Evolutionary conservation across 352 stramenopile species (phyloP), one percentile per base, ranked within the genome.

Genomic region (Pythium sp.): DNA sequence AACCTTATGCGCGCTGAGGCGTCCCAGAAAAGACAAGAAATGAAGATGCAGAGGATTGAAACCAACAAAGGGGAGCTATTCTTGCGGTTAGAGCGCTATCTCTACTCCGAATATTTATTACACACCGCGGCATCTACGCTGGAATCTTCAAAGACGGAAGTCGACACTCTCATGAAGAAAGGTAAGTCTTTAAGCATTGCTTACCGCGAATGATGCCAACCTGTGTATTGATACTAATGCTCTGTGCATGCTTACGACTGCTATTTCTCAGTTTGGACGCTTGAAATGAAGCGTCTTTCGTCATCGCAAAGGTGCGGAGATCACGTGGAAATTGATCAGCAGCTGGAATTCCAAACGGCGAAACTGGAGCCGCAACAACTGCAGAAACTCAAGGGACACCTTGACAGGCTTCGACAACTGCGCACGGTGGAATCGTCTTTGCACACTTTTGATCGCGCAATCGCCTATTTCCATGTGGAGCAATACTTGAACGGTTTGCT

Each of bases 21-120:
- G 20, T 86, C 84, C 11, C 83, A 94, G 64, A 94, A 92, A 65
- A 80, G 83, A 3, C 83, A 94, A 72, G 83, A 92, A 61, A 84
- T 82, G 64, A 94, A 93, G 66, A 94, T 94, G 87, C 82, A 88
- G 46, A 85, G 84, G 58, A 93, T 94, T 63, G 87, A 90, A 56
- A 82, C 81, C 28, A 91, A 91, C 70, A 93, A 94, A 67, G 87
- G 87, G 2, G 87, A 94, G 26, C 57, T 94, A n/a, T 92, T 87
- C 53, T 74, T 76, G 18, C 74, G 83, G 0, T 47, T 94, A 9
- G 87, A 94, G 65, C 79, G 84, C 6, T 94, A 93, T 61, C 70
- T 94, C 53, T 93, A 84, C 65, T 80, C 83, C 14, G 87, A 94
- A 62, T 94, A 94, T 58, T 76, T 94, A 62, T 67, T 94, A 32